Conservation (phyloP, 2,329 filamentous ascomycete species). For the Aureobasidium sp. region DNA sequence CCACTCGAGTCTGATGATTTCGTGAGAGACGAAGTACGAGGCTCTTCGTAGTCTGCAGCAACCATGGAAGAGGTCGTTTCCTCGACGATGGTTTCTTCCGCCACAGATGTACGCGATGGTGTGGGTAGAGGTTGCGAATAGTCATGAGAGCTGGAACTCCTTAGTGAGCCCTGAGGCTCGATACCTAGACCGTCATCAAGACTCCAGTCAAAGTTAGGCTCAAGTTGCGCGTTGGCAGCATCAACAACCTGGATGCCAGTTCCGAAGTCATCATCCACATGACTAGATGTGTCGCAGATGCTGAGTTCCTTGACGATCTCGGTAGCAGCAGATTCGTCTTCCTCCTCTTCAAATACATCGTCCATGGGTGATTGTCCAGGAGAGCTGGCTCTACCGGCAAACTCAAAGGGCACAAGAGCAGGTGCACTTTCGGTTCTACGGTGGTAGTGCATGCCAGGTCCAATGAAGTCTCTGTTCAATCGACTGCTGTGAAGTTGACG, state of each 20-base stretch:
- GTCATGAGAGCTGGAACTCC: background rate
- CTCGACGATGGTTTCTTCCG: constrained; percentile 30
- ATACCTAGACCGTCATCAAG: constrained; percentile 36
- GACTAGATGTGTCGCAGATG: background rate
- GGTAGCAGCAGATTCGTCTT: constrained; percentile 51
- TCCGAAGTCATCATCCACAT: constrained; percentile 22
- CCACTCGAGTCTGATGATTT: constrained; percentile 45
- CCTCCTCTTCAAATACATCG: constrained; percentile 81
- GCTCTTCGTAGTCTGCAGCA: constrained; percentile 42
- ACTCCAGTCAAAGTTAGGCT: constrained; percentile 31
- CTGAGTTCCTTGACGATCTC: background rate
- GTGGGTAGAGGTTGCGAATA: background rate
- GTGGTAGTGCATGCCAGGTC: constrained; percentile 68
- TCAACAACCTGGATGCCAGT: constrained; percentile 43
- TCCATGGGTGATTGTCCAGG: constrained; percentile 61
- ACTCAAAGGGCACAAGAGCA: constrained; percentile 68
- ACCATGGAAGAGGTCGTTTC: constrained; percentile 36
- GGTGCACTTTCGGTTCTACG: constrained; percentile 74
- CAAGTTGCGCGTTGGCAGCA: constrained; percentile 29
- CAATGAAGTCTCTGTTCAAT: constrained; percentile 60
- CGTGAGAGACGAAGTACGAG: constrained; percentile 42
- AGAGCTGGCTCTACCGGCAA: constrained; percentile 22
- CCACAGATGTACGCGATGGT: constrained; percentile 12
- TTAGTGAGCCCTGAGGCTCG: background rate
- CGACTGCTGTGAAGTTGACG: constrained; percentile 71